A percentile compares a stretch with the other conserved stretches of the same genome.
Conservation (phyloP, 345 rosid species). For the Rhodamnia rubescens region DNA sequence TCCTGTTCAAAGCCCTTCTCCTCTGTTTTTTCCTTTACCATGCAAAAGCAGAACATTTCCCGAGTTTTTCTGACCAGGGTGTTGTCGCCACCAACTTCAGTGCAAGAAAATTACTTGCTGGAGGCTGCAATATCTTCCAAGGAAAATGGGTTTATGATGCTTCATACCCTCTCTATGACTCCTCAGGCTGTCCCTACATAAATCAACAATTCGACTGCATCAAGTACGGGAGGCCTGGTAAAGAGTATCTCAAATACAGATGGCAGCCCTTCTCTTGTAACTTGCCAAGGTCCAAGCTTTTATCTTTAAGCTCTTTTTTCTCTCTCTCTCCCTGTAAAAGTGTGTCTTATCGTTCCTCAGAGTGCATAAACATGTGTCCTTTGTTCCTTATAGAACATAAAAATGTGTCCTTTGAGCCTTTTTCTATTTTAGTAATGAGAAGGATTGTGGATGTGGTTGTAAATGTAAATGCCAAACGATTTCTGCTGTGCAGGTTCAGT, state of each 20-base stretch:
- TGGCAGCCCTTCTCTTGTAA: conserved; percentile 51
- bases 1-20: conserved; percentile 1
- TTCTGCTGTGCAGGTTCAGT: conserved; percentile 45
- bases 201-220: conserved; percentile 39
- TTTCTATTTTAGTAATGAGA: background rate
- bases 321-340: background rate
- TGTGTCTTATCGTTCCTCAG: background rate
- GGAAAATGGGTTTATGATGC: conserved; percentile 52
- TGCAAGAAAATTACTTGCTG: conserved; percentile 7
- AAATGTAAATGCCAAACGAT: background rate
- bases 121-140: conserved; percentile 31
- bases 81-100: background rate
- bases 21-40: background rate
- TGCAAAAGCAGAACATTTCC: conserved; percentile 1
- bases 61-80: background rate
- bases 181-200: conserved; percentile 38
- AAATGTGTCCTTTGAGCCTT: background rate
- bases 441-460: background rate
- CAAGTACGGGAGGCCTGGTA: conserved; percentile 43
- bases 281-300: conserved; percentile 29
- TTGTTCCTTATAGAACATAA: background rate
- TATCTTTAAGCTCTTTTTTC: background rate
- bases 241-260: conserved; percentile 33
- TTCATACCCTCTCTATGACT: conserved; percentile 32
- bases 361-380: background rate